Base-by-base conservation (phyloP, 306 rosid species). In the Cicer pinnatifidum region DNA sequence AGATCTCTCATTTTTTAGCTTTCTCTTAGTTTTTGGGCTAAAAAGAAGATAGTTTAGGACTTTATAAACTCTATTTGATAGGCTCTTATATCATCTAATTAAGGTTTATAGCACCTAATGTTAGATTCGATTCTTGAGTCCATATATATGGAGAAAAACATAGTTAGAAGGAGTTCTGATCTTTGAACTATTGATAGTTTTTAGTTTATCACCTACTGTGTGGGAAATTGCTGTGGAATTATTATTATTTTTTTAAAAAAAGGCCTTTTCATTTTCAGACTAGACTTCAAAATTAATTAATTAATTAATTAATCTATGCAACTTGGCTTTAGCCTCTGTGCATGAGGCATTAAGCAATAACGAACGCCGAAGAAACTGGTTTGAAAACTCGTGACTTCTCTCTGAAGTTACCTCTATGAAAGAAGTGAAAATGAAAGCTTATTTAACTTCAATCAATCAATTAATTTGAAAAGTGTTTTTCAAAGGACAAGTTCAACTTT, bases 401-500 rank as follows among this genome's bases (percentile, higher is more conserved):
- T 72, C 9, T 11, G 3, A 71, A 51, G 80, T 76, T 72, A 61
- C 80, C 78, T 40, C 37, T 8, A 15, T 35, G 53, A 67, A 73
- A 19, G 23, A 6, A 62, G 45, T 72, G 73, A 59, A 80, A 84
- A 65, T 61, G 80, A 80, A 60, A 67, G 53, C 45, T 45, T 16
- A 4, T 52, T 44, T 61, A n/a, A 60, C 58, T 45, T 72, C 44
- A 4, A 71, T 19, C 12, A 70, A 41, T 52, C 39, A 54, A 41
- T 46, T 46, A 13, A 1, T 67, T 66, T 12, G 20, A 54, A 2
- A 37, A 51, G 35, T 23, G 37, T 20, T 40, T 76, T 65, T 77
- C 44, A 16, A 39, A 46, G 52, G 3, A 12, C 6, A 3, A 47
- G 57, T 73, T 46, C 76, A 59, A 3, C 57, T 66, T 73, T 46